Evolutionary conservation across 2,329 filamentous ascomycete species (phyloP), one percentile per base, ranked within the genome.

Genomic region (Leptodontidium sp.): DNA sequence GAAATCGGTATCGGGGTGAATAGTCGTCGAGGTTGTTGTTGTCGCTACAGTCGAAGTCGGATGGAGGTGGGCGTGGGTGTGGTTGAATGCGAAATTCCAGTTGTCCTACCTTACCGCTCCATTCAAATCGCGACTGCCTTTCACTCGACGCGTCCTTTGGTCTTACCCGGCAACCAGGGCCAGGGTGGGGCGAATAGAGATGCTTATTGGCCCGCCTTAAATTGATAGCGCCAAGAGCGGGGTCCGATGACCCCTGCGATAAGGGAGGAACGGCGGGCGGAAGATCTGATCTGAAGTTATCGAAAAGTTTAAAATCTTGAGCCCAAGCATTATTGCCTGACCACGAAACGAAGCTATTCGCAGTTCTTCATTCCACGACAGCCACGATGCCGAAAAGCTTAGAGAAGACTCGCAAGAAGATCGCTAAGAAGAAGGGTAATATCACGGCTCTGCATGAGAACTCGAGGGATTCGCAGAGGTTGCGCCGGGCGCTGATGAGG

Each of bases 351-450:
- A 4, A 62, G 66, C 66, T 43, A 70, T 40, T 62, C 65, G 62
- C 49, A 57, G 38, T 35, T 50, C 15, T 9, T 17, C 45, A 32
- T 40, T 65, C 43, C 17, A 67, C 55, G 57, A 49, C 43, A n/a
- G 35, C 66, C 77, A 85, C 76, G 29, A 97, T 97, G 94, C 87
- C 93, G 15, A 91, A 89, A 78, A 88, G 90, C 55, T 82, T 98
- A 7, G 83, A 88, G 72, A 98, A 98, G 79, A 92, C 96, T 24
- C 88, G 92, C 71, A 98, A 98, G 83, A 89, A 93, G 72, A 95
- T 98, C 72, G 84, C 89, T 43, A 97, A 97, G 84, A 98, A 98
- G 86, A 89, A 91, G 73, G 88, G 89, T 24, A 88, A 89, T 49
- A 86, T 93, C 58, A 90, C 90, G 38, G 86, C 91, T 14, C 85